Evolutionary conservation across 345 rosid genomes (phyloP).

Genomic region (Hypericum perforatum): DNA sequence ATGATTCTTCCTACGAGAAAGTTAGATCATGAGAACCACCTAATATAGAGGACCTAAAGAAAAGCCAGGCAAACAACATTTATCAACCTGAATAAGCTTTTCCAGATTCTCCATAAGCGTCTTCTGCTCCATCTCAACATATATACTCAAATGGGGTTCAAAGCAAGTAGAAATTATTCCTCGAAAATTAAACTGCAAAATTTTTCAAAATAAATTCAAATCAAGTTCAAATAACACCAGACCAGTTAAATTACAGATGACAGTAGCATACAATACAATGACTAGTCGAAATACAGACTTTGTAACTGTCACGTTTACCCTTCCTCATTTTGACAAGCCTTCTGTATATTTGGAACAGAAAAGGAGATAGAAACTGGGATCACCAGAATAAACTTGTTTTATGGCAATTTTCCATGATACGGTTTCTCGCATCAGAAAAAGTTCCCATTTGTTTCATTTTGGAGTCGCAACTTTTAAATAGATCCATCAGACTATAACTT

Average conservation of each 20-base stretch:
- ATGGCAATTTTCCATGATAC: no score
- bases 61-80: conserved; percentile 6
- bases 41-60: conserved; percentile 12
- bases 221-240: conserved; percentile 1
- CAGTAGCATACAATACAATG: not conserved
- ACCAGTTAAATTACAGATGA: conserved; percentile 8
- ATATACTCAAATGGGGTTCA: conserved; percentile 82
- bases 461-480: no score
- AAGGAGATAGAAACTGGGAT: no score
- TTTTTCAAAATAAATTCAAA: conserved; percentile 8
- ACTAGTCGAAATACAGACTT: no score
- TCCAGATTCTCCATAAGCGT: conserved; percentile 94
- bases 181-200: conserved; percentile 89
- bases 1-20: conserved; percentile 73
- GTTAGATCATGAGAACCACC: conserved; percentile 13
- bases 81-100: conserved; percentile 81
- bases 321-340: no score
- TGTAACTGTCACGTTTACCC: no score
- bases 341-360: no score
- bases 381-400: no score
- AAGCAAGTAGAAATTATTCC: conserved; percentile 97
- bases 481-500: no score
- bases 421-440: no score
- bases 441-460: no score
- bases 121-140: conserved; percentile 91